A percentile compares a stretch with the other conserved stretches of the same genome.
phyloP scores from a whole-genome alignment of 768 basidiomycete genomes.

The Melanogaster broomeanus region DNA sequence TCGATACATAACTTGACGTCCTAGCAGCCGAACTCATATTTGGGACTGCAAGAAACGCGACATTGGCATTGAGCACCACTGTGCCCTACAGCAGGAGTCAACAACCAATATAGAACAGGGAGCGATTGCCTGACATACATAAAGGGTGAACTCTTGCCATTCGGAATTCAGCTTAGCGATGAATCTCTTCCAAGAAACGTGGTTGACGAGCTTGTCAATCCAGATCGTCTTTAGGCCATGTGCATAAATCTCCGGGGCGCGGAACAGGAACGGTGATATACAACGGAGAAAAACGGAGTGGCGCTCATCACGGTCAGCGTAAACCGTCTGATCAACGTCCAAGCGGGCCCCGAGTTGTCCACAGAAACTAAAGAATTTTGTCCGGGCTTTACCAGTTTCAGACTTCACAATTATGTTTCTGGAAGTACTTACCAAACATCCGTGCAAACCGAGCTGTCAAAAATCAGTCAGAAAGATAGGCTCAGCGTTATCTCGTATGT shows the following conservation, averaged over 20 bases:
- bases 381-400: conserved; percentile 16
- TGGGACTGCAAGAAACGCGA: conserved; percentile 53
- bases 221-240: conserved; percentile 42
- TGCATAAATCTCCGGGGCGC: conserved; percentile 45
- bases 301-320: conserved; percentile 2
- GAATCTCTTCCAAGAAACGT: conserved; percentile 40
- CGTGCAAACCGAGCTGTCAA: neutral
- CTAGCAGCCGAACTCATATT: conserved; percentile 34
- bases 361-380: conserved; percentile 36
- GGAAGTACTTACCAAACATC: conserved; percentile 8
- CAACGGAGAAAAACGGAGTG: conserved; percentile 38
- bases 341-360: conserved; percentile 41
- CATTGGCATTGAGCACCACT: conserved; percentile 51
- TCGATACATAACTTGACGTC: conserved; percentile 40
- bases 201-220: conserved; percentile 43
- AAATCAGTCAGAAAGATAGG: neutral
- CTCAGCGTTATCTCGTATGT: neutral
- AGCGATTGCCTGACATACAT: conserved; percentile 32
- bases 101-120: neutral
- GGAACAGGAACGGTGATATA: conserved; percentile 44
- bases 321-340: conserved; percentile 25
- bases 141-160: conserved; percentile 50
- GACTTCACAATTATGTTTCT: conserved; percentile 2
- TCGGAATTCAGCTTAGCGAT: conserved; percentile 44
- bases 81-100: conserved; percentile 37